phyloP scores from a whole-genome alignment of 1,284 basidiomycete species.

The Porodaedalea pini region DNA sequence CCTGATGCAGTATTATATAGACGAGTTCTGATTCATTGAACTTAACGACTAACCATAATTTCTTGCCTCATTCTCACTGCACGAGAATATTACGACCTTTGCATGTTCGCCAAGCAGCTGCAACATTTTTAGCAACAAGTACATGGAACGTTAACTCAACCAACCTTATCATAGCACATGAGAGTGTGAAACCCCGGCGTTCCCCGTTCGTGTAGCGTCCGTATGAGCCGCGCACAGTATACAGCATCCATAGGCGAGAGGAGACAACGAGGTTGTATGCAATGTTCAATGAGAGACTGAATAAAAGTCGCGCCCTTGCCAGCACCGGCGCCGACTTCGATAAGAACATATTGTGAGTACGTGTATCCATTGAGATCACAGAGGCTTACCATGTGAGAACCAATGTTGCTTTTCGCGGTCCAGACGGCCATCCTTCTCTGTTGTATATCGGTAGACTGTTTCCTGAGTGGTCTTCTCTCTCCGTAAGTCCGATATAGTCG shows the following conservation, averaged over 20 bases:
- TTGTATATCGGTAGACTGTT: slow-evolving; percentile 20
- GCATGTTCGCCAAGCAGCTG: slow-evolving; percentile 82
- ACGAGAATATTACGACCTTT: slow-evolving; percentile 84
- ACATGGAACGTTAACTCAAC: slow-evolving; percentile 14
- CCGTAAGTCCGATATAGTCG: slow-evolving; percentile 13
- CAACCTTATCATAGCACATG: slow-evolving; percentile 81
- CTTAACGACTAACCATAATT: slow-evolving; percentile 72
- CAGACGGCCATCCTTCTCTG: slow-evolving; percentile 43
- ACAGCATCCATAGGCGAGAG: slow-evolving; percentile 96
- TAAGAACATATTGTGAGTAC: neutral
- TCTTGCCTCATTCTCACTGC: slow-evolving; percentile 93
- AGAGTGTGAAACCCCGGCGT: slow-evolving; percentile 87
- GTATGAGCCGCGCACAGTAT: slow-evolving; percentile 90
- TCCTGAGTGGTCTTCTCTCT: slow-evolving; percentile 22
- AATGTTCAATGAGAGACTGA: slow-evolving; percentile 78
- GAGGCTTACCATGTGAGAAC: slow-evolving; percentile 73
- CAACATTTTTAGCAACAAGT: neutral
- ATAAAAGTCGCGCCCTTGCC: slow-evolving; percentile 49
- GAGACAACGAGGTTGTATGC: slow-evolving; percentile 88
- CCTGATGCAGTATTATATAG: slow-evolving; percentile 41
- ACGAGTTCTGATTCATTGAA: slow-evolving; percentile 9
- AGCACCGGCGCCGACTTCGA: slow-evolving; percentile 4
- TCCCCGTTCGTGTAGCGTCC: slow-evolving; percentile 80
- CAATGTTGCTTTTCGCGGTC: slow-evolving; percentile 82
- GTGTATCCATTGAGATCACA: neutral